Base-by-base conservation (phyloP, 2,329 filamentous ascomycete species). In the Colletotrichum lindemuthianum region DNA sequence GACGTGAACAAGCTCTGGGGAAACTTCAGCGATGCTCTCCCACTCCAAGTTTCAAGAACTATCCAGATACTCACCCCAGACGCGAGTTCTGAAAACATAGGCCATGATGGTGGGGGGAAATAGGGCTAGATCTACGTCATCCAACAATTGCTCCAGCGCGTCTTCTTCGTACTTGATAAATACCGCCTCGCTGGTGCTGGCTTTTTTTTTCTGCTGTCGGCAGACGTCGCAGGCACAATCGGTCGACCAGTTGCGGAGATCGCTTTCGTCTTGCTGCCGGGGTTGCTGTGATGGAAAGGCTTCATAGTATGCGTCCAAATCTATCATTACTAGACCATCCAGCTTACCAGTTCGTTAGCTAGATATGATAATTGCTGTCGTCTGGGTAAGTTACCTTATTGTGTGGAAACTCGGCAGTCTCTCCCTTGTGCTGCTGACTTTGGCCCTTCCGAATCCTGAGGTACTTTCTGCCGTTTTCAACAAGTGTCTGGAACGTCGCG, bases 1-100 rank as follows among this genome's bases (percentile, higher is more conserved):
- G 8, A 61, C 13, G 34, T 57, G 45, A 13, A 61, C 44, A 8
- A 15, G 12, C 16, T 61, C 52, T 66, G 16, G 16, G 12, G 8
- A 9, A 74, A 1, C 24, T 58, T 54, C 1, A 74, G 72, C 8
- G 0, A 4, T 4, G 8, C 44, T 75, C 72, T 72, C n/a, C 4
- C 6, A 40, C 13, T 45, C 5, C 3, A 16, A 7, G 12, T 15
- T 43, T 43, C 0, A 3, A 13, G 11, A 12, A 13, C 4, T 11
- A 6, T 13, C 6, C 15, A 8, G 13, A 7, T 10, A 43, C 61
- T 33, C 66, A 69, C 68, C 24, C 67, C 69, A 70, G 0, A 33
- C 39, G 3, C 69, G 63, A 8, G 54, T 61, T 40, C 68, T 68
- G 59, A 70, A 70, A 5, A 70, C 8, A 13, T 68, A 70, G 0